Evolutionary conservation across 2,329 filamentous ascomycete genomes (phyloP), one percentile per base, ranked within the genome.

Genomic region (Juglanconis juglandina): DNA sequence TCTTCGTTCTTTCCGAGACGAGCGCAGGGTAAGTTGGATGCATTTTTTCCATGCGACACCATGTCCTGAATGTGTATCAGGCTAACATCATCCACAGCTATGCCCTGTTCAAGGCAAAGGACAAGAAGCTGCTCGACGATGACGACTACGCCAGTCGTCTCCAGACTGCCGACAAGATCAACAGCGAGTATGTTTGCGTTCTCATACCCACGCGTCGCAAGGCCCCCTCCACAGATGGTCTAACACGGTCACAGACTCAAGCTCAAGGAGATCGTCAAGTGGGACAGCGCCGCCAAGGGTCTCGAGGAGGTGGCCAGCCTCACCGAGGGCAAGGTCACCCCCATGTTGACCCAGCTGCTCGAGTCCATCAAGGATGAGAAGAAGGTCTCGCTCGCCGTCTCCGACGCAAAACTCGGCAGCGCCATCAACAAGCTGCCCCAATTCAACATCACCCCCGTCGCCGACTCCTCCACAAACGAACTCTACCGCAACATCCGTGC

Each of bases 191-290:
- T 82, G 90, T 84, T 37, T 51, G 55, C 63, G 58, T 58, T 33
- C 17, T 55, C 41, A 17, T 37, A 32, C 17, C 44, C 33, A 34
- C 4, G 30, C 50, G 41, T 9, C 30, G 11, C 30, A 39, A 24
- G 7, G 13, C 44, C 5, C 42, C 47, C 39, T 11, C 9, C n/a
- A 46, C 41, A 48, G 33, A 51, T 37, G 52, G 33, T 37, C 66
- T 63, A 65, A 68, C 56, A 54, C 46, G 17, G 35, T 30, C 42
- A 32, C 67, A 94, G 90, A 77, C 80, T 99, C 70, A 97, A 96
- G 80, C 83, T 98, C 74, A 98, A 98, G 84, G 89, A 94, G 76
- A 98, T 99, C 77, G 83, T 91, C 77, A 98, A 98, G 81, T 99
- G 97, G 78, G 92, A 96, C 74, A 96, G 91, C 76, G 93, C 95